phyloP scores from a whole-genome alignment of 176 grass and related monocot species.

The Urochloa ruziziensis region DNA sequence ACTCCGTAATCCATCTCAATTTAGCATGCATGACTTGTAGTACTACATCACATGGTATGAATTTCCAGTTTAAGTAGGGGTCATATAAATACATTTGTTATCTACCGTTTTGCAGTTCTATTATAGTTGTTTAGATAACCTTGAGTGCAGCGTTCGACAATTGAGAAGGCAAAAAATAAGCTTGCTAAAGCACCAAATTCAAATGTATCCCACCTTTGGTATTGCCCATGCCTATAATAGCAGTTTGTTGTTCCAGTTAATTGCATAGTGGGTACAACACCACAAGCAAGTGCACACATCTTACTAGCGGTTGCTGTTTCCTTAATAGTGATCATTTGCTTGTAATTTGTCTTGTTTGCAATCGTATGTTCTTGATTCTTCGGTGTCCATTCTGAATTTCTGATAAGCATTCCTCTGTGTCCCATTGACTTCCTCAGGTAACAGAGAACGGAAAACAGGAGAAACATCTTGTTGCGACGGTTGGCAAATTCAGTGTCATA shows the following conservation, averaged over 20 bases:
- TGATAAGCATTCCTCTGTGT: not conserved
- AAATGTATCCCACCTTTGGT: not conserved
- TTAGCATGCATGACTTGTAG: not conserved
- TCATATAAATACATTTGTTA: not conserved
- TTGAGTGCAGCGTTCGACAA: not conserved
- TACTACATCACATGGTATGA: not conserved
- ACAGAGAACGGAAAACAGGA: conserved; percentile 85
- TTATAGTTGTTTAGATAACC: not conserved
- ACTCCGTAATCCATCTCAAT: not conserved
- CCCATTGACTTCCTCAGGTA: conserved; percentile 47
- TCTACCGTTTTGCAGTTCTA: not conserved
- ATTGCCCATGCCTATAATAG: not conserved
- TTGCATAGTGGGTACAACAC: not conserved
- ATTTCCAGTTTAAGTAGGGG: not conserved
- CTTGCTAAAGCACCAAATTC: not conserved
- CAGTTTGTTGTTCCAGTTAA: not conserved
- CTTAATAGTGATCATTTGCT: not conserved
- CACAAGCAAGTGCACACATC: not conserved
- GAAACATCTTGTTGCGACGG: conserved; percentile 73
- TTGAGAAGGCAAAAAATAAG: not conserved
- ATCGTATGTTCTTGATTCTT: not conserved
- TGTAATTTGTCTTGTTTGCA: not conserved
- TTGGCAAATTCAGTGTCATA: conserved; percentile 87
- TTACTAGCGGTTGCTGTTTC: not conserved
- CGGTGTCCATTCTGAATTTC: not conserved